phyloP scores from a whole-genome alignment of 2,329 filamentous ascomycete genomes.

The Epichloe scottii region DNA sequence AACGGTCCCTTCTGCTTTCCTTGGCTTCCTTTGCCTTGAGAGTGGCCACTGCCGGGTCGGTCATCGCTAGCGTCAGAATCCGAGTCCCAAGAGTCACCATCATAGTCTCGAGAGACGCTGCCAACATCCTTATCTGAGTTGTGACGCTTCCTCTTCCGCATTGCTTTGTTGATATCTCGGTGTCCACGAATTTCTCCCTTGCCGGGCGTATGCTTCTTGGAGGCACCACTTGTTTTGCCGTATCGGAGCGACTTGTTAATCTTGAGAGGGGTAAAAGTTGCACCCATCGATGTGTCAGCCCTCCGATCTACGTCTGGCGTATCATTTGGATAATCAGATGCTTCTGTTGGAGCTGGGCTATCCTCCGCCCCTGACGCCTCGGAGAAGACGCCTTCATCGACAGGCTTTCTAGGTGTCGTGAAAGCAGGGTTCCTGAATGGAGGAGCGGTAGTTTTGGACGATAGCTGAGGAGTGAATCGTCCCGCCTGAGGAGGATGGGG shows the following conservation, averaged over 20 bases:
- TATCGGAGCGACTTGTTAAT: constrained; percentile 34
- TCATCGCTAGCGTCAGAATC: constrained; percentile 31
- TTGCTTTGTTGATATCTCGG: constrained; percentile 22
- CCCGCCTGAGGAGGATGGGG: constrained; percentile 28
- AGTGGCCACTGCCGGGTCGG: constrained; percentile 11
- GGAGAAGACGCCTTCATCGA: constrained; percentile 40
- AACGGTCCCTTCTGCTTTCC: constrained; percentile 15
- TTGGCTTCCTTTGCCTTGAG: constrained; percentile 14
- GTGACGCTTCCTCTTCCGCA: constrained; percentile 42
- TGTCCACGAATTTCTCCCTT: constrained; percentile 50
- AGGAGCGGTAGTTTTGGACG: constrained; percentile 30
- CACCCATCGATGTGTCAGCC: constrained; percentile 28
- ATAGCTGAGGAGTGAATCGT: constrained; percentile 32
- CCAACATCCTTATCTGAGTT: constrained; percentile 40
- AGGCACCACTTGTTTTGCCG: constrained; percentile 24
- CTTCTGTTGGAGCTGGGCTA: constrained; percentile 46
- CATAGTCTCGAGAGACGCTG: constrained; percentile 30
- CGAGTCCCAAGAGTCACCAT: constrained; percentile 33
- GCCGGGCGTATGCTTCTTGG: constrained; percentile 36
- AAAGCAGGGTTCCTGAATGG: constrained; percentile 53
- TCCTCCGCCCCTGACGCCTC: constrained; percentile 47
- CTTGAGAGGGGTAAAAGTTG: constrained; percentile 33
- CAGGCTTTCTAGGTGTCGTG: constrained; percentile 46
- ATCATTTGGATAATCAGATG: constrained; percentile 38
- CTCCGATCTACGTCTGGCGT: constrained; percentile 39